Base-by-base conservation (phyloP, 1,284 basidiomycete species). In the Rhodotorula glutinis region DNA sequence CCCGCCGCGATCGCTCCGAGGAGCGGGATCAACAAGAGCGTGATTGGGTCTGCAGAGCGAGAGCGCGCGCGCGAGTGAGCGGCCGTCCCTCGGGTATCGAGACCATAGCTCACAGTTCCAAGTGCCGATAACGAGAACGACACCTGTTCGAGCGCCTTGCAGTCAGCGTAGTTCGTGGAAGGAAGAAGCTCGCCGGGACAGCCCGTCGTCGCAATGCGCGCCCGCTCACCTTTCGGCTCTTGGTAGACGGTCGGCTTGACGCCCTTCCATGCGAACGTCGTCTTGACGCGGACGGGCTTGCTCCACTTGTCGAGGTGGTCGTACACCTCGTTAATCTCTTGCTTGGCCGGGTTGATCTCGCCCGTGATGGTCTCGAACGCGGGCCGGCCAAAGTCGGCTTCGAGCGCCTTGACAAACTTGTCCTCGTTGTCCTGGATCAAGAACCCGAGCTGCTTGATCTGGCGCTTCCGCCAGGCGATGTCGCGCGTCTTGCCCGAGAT, bases 1-100 rank as follows among this genome's bases (percentile, higher is more conserved):
- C 80, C 80, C 11, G 79, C 80, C 9, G 79, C 75, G 63, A 81
- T 79, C 25, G 80, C 80, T 27, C 76, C 78, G 53, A 80, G 70
- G n/a, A 80, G 63, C 23, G 80, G 80, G n/a, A 74, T 74, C 47
- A 81, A 59, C 14, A 67, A 60, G 56, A 73, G 67, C 16, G 63
- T 46, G 55, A 73, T 62, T n/a, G 63, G 63, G 66, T 64, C 65
- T 67, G 55, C 8, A 5, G 10, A 23, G 11, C 27, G 21, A 11
- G 14, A 9, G 17, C 1, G 16, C 27, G 16, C 2, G 14, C 4
- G 19, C 14, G 1, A 10, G 60, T 55, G 10, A 51, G 54, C 13
- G 7, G 13, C 1, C 23, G 52, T 17, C 25, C 25, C 30, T 17
- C 9, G 13, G 27, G 7, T 11, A 3, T 16, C 7, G 38, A 0